Percentiles rank a stretch among this genome's conserved stretches.
phyloP scores from a whole-genome alignment of 441 rosid genomes.

The Erodium moschatum region DNA sequence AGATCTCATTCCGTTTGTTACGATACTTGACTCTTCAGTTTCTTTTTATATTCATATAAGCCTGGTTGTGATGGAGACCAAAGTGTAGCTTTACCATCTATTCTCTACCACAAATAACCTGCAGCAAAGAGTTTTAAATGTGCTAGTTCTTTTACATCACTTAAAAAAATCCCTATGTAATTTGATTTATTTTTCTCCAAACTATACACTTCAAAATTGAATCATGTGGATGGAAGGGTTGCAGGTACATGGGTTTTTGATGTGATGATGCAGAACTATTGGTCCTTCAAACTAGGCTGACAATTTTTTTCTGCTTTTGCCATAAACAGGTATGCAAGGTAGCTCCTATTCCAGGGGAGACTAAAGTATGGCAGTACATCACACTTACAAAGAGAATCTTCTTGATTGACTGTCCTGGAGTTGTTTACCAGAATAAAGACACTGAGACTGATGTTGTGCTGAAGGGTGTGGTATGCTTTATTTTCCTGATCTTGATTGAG shows the following conservation, averaged over 20 bases:
- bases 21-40: background rate
- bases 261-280: background rate
- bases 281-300: background rate
- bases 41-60: background rate
- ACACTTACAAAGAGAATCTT: constrained; percentile 82
- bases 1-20: constrained; percentile 7
- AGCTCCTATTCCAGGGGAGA: constrained; percentile 96
- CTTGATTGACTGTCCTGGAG: constrained; percentile 93
- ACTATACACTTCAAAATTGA: background rate
- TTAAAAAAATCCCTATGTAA: background rate
- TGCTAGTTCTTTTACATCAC: background rate
- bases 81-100: background rate
- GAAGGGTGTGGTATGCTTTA: constrained; percentile 76
- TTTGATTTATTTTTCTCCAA: background rate
- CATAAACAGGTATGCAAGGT: constrained; percentile 75
- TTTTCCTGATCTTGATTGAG: constrained; percentile 5
- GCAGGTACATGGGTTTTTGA: background rate
- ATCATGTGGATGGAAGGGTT: background rate
- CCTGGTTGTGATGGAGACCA: background rate
- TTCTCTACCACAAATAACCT: background rate
- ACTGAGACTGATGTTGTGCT: constrained; percentile 82
- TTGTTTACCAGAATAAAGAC: constrained; percentile 83
- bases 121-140: background rate
- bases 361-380: constrained; percentile 94
- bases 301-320: constrained; percentile 5